Evolutionary conservation across 1,139 yeast genomes (phyloP).

Genomic region (Candida smagusa): DNA sequence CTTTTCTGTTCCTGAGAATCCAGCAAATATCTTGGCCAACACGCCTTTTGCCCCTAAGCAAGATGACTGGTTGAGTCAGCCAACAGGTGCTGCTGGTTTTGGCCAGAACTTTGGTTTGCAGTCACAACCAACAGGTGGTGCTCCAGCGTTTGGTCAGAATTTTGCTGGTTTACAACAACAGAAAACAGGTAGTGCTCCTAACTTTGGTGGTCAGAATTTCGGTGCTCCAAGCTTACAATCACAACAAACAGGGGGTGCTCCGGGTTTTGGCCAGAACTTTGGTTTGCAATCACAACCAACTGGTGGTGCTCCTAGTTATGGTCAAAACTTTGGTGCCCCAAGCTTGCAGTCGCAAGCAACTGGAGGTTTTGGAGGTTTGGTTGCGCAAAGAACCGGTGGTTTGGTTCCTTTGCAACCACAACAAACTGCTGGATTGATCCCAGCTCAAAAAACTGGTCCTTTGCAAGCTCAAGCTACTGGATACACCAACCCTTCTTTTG

Average conservation of each 20-base stretch:
- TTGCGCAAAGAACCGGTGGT: conserved; percentile 44
- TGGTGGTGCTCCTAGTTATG: not conserved
- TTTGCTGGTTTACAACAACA: not conserved
- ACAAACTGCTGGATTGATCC: conserved; percentile 46
- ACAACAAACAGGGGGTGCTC: not conserved
- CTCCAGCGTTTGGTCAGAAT: not conserved
- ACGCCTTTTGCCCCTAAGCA: conserved; percentile 43
- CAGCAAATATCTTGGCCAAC: conserved; percentile 38
- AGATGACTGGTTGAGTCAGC: conserved; percentile 27
- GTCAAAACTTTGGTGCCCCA: not conserved
- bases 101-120: conserved; percentile 18
- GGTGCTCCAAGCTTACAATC: not conserved
- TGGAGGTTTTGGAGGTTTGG: conserved; percentile 13
- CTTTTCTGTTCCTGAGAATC: conserved; percentile 68
- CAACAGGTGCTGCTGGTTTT: conserved; percentile 26
- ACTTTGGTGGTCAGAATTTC: not conserved
- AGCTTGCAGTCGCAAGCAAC: conserved; percentile 16
- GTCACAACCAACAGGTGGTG: not conserved
- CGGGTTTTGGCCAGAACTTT: not conserved
- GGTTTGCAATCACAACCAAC: conserved; percentile 8
- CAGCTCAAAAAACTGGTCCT: conserved; percentile 38
- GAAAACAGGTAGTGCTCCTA: not conserved
- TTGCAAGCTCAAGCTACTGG: conserved; percentile 20
- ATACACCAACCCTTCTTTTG: conserved; percentile 6
- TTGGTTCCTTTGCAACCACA: conserved; percentile 48